Evolutionary conservation across 768 basidiomycete species (phyloP).

Genomic region (Pisolithus albus): DNA sequence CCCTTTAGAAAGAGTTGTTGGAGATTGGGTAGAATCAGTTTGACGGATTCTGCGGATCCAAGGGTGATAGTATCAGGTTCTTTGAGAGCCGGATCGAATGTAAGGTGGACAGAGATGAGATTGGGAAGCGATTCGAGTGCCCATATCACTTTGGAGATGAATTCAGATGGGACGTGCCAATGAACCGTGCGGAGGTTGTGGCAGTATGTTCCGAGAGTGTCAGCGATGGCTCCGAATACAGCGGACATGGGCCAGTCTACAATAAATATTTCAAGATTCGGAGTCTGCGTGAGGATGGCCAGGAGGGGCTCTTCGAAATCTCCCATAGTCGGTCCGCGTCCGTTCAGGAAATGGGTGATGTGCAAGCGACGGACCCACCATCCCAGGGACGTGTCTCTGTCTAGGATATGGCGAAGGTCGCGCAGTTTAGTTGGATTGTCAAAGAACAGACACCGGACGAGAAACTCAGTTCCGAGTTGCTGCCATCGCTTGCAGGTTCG

Average conservation of each 20-base stretch:
- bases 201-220: slow-evolving; percentile 51
- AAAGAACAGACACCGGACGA: slow-evolving; percentile 67
- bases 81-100: slow-evolving; percentile 30
- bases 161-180: slow-evolving; percentile 49
- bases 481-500: slow-evolving; percentile 62
- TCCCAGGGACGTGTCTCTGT: slow-evolving; percentile 47
- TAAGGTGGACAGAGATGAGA: slow-evolving; percentile 51
- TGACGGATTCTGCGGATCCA: slow-evolving; percentile 55
- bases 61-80: slow-evolving; percentile 45
- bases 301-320: slow-evolving; percentile 50
- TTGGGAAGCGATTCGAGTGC: slow-evolving; percentile 55
- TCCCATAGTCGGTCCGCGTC: slow-evolving; percentile 36
- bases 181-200: slow-evolving; percentile 53
- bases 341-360: slow-evolving; percentile 44
- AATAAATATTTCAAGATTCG: slow-evolving; percentile 69
- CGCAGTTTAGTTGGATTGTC: slow-evolving; percentile 51
- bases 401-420: slow-evolving; percentile 45
- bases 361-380: slow-evolving; percentile 76
- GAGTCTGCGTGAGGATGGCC: slow-evolving; percentile 55
- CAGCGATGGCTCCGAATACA: slow-evolving; percentile 57
- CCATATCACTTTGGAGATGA: slow-evolving; percentile 64
- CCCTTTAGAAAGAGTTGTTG: slow-evolving; percentile 61
- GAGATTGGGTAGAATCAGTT: slow-evolving; percentile 46
- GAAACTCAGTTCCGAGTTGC: slow-evolving; percentile 52
- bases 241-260: slow-evolving; percentile 56